Base-by-base conservation (phyloP, 2,329 filamentous ascomycete genomes). In the Ophiostoma ips region DNA sequence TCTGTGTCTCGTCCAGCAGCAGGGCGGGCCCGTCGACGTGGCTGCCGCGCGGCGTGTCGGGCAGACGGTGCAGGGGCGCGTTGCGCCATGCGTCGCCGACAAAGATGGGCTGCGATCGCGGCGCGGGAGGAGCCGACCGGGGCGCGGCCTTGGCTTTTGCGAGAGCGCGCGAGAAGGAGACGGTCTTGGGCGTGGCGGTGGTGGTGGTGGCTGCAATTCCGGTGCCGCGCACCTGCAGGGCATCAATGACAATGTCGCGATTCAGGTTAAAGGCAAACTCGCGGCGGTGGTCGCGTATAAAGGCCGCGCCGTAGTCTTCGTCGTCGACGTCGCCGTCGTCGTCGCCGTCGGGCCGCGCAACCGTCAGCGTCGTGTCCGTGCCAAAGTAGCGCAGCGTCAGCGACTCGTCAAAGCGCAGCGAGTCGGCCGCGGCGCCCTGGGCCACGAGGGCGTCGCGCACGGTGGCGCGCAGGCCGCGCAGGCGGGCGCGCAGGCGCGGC, bases 191-290 rank as follows among this genome's bases (percentile, higher is more conserved):
- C 3, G 19, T 18, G 11, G n/a, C 43, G 5, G 30, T 21, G 9
- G 30, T 19, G 16, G 30, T 34, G 47, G n/a, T n/a, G n/a, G n/a
- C n/a, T n/a, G n/a, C n/a, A n/a, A n/a, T n/a, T n/a, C 87, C 88
- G 54, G 95, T 94, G 10, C 87, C 87, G 51, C 89, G 75, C 3
- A 89, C 85, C 36, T 89, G 81, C 3, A 95, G 84, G 62, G 95
- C 89, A 55, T 95, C 89, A 9, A 95, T 75, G 44, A 95, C 88
- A 49, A 95, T 85, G 56, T 94, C 86, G 48, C 88, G 74, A 51
- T 92, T 84, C 2, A 95, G 69, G 0, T 84, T 92, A 60, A 95
- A 95, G 0, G 87, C 87, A 61, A 95, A 95, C 61, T 95, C 89
- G 60, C 90, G 88, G 48, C 87, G 81, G 60, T 95, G 89, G 58